These are phyloP conservation scores for Colletotrichum lupini DNA, from an alignment of 2,329 filamentous ascomycete genomes.

Conservation along the genomic window DNA sequence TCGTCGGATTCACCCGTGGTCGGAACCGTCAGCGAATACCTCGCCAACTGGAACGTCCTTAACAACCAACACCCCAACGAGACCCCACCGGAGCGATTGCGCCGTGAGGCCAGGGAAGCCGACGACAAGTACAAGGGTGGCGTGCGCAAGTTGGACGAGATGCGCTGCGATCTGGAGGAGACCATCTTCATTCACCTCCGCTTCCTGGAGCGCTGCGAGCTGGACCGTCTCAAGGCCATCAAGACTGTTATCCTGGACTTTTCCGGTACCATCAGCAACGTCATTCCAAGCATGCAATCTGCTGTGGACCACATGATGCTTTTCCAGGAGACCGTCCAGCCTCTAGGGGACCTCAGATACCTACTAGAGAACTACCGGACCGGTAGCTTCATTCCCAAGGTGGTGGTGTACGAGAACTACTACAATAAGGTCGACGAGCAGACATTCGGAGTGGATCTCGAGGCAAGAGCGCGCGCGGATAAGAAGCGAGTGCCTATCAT, in stretches of 20 bases:
- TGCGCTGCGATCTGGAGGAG: slow-evolving; percentile 95
- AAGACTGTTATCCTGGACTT: slow-evolving; percentile 98
- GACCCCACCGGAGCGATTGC: slow-evolving; percentile 85
- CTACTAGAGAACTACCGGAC: slow-evolving; percentile 97
- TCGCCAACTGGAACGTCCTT: slow-evolving; percentile 92
- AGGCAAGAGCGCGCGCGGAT: slow-evolving; percentile 91
- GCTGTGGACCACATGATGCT: slow-evolving; percentile 99
- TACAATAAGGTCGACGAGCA: slow-evolving; percentile 98
- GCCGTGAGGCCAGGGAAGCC: slow-evolving; percentile 87
- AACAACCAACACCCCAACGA: slow-evolving; percentile 94
- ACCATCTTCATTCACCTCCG: slow-evolving; percentile 91
- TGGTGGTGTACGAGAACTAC: slow-evolving; percentile 97
- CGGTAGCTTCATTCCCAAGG: slow-evolving; percentile 89
- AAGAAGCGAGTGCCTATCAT: slow-evolving; percentile 94
- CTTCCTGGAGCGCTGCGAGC: slow-evolving; percentile 96
- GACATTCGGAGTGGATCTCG: slow-evolving; percentile 97
- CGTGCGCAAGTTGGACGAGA: slow-evolving; percentile 86
- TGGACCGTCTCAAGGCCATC: slow-evolving; percentile 96
- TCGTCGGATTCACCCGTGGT: slow-evolving; percentile 80
- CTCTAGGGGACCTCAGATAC: slow-evolving; percentile 88
- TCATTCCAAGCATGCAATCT: slow-evolving; percentile 94
- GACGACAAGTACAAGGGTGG: slow-evolving; percentile 93
- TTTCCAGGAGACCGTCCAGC: slow-evolving; percentile 99
- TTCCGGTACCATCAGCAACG: slow-evolving; percentile 96
- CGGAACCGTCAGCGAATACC: slow-evolving; percentile 86